A percentile compares a stretch with the other conserved stretches of the same genome.
Conservation (phyloP, 306 rosid species). For the Sphenostylis stenocarpa region DNA sequence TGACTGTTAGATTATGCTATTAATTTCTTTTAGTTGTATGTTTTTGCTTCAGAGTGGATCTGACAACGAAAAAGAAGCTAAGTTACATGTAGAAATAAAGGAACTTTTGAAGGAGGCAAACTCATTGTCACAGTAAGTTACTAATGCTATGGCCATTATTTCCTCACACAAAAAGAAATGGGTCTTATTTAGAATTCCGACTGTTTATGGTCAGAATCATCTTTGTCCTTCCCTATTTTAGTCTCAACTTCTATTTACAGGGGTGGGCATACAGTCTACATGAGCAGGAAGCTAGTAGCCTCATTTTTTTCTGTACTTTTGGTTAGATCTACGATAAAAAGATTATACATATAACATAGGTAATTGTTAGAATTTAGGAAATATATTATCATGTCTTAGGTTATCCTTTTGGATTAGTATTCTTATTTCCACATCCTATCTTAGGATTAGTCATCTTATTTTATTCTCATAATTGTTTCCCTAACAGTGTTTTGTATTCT, state of each 20-base stretch:
- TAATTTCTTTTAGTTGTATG: conserved; percentile 7
- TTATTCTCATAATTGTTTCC: background rate
- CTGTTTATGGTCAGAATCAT: background rate
- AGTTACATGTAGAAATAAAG: conserved; percentile 65
- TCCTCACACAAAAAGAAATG: background rate
- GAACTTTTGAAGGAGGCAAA: conserved; percentile 75
- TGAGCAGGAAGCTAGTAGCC: background rate
- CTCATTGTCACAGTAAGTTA: conserved; percentile 80
- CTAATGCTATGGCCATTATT: conserved; percentile 1
- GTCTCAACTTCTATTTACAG: background rate
- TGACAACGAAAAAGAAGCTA: conserved; percentile 41
- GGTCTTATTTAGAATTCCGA: background rate
- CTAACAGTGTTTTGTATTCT: background rate
- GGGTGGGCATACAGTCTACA: background rate
- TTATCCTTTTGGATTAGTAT: background rate
- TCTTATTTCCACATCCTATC: background rate
- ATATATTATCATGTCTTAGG: background rate
- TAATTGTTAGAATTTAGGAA: conserved; percentile 1
- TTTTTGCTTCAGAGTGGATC: conserved; percentile 50
- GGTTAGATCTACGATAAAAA: background rate
- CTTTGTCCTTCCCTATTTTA: background rate
- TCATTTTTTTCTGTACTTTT: background rate
- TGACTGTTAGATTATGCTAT: background rate
- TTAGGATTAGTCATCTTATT: background rate
- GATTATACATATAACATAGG: background rate